Base-by-base conservation (phyloP, 257 asterid genomes). In the Solanum virginianum region DNA sequence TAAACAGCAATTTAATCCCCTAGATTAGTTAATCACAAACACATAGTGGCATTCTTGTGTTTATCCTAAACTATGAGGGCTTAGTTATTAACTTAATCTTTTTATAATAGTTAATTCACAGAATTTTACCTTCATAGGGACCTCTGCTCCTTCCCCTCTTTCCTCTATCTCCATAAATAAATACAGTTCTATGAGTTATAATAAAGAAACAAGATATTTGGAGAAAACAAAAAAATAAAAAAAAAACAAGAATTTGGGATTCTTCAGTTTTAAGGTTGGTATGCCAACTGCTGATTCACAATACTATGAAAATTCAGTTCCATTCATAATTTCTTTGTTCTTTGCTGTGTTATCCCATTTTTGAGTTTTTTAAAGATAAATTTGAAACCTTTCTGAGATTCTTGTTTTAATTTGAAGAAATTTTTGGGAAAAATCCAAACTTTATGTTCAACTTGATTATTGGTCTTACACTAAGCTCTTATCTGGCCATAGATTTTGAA, bases 241-340 rank as follows among this genome's bases (percentile, higher is more conserved):
- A 79, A 74, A 4, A 72, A 72, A 45, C 51, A 60, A 49, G 56
- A 68, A 83, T 81, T 43, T 70, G 89, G 84, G 86, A 84, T 80
- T 84, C 91, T 84, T 87, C 89, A 80, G 56, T 83, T 86, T 66
- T 66, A 82, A 89, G 90, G 91, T 86, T 85, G 75, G 90, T 88
- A 69, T 47, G 63, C 22, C 62, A 66, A 84, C 82, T 79, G 24
- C 12, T 16, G n/a, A 59, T 65, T 57, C 53, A 60, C 13, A 62
- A 81, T 36, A 18, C 47, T 66, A 51, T 83, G 53, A 49, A 83
- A 66, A 66, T 83, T 53, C 17, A 16, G 0, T 17, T 63, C 22
- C 66, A 15, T 18, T 14, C 53, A 17, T 83, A 47, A 22, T 15
- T 49, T 75, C 85, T 63, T 83, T 65, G 15, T 55, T 8, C 24